Evolutionary conservation across 768 basidiomycete species (phyloP).

Genomic region (Leccinum disarticulatum): DNA sequence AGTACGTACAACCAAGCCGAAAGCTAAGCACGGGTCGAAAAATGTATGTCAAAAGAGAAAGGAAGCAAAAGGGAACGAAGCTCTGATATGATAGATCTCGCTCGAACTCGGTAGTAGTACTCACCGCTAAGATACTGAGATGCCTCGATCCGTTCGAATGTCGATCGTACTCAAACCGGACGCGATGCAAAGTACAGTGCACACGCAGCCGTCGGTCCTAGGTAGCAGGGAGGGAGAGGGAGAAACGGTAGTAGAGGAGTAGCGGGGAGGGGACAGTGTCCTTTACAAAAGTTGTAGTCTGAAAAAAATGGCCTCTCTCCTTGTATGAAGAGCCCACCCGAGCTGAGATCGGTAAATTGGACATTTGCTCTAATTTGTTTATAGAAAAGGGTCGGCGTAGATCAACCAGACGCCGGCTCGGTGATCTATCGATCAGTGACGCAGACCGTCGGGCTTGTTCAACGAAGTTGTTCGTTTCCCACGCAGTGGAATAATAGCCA

Average conservation of each 20-base stretch:
- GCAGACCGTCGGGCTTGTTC: too few relatives aligned
- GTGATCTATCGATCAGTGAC: too few relatives aligned
- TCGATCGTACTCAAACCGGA: neutral
- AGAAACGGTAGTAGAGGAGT: neutral
- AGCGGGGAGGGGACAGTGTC: too few relatives aligned
- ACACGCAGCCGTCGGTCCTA: neutral
- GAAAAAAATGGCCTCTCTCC: neutral
- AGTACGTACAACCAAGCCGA: conserved; percentile 26
- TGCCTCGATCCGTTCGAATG: conserved; percentile 14
- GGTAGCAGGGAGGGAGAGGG: neutral
- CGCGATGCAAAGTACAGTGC: conserved; percentile 9
- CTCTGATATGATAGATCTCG: neutral
- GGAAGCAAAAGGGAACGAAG: neutral
- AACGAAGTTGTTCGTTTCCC: too few relatives aligned
- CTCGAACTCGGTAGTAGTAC: conserved; percentile 1
- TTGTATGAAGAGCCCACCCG: neutral
- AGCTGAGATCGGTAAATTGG: neutral
- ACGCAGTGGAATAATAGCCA: too few relatives aligned
- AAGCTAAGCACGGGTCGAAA: conserved; percentile 12
- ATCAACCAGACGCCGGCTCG: neutral
- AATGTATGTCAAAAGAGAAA: neutral
- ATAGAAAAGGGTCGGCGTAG: neutral
- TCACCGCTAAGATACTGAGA: conserved; percentile 29
- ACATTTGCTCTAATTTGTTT: neutral
- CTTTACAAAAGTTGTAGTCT: too few relatives aligned